These are phyloP conservation scores for Alternaria alternata DNA, from an alignment of 2,329 filamentous ascomycete genomes.

Conservation along the genomic window DNA sequence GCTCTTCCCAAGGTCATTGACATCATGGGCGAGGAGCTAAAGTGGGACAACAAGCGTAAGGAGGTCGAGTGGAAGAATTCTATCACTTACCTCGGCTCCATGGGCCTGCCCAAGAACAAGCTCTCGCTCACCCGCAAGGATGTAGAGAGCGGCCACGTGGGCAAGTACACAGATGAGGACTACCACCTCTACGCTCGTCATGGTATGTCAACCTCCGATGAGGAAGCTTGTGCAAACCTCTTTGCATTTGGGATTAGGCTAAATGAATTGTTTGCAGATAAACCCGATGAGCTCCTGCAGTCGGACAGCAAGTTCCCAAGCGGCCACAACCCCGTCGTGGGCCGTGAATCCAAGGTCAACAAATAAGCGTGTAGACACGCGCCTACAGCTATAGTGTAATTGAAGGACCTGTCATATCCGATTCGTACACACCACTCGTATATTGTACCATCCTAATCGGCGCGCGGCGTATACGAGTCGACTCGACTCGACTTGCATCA, in stretches of 20 bases:
- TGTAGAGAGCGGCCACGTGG: conserved; percentile 62
- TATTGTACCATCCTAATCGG: conserved; percentile 11
- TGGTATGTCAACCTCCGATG: conserved; percentile 49
- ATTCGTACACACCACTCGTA: conserved; percentile 1
- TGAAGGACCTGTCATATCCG: conserved; percentile 1
- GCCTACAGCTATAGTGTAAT: neutral
- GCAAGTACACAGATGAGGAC: conserved; percentile 58
- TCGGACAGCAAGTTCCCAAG: conserved; percentile 57
- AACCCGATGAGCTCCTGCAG: conserved; percentile 62
- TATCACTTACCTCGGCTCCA: conserved; percentile 65
- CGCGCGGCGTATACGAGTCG: conserved; percentile 11
- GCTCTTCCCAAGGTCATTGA: conserved; percentile 86
- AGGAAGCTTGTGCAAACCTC: conserved; percentile 28
- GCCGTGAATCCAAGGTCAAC: conserved; percentile 56
- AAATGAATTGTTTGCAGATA: conserved; percentile 52
- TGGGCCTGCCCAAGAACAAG: conserved; percentile 68
- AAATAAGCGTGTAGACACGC: conserved; percentile 50
- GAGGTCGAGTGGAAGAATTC: conserved; percentile 82
- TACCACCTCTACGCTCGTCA: conserved; percentile 59
- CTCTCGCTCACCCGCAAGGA: conserved; percentile 64
- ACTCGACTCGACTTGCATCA: conserved; percentile 13
- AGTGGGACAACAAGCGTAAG: conserved; percentile 77
- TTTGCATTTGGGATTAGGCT: conserved; percentile 35
- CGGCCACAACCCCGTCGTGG: conserved; percentile 57
- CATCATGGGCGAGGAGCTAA: conserved; percentile 84